phyloP scores from a whole-genome alignment of 768 basidiomycete species.

The Daedalea quercina region DNA sequence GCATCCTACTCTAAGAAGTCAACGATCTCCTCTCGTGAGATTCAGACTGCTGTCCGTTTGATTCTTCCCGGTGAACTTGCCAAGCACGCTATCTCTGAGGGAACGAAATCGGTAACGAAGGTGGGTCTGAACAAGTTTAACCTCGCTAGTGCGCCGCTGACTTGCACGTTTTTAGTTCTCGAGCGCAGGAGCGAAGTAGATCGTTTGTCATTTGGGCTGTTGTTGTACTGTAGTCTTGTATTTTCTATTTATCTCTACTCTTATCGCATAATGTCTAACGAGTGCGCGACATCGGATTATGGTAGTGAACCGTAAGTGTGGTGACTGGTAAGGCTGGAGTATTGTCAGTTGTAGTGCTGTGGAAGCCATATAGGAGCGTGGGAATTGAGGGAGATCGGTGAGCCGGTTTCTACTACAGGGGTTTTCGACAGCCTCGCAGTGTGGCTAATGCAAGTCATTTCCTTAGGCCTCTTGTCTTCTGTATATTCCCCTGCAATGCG shows the following conservation, averaged over 20 bases:
- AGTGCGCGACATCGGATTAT: not conserved
- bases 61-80: constrained; percentile 97
- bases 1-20: constrained; percentile 99
- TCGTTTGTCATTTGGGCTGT: constrained; percentile 12
- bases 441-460: constrained; percentile 39
- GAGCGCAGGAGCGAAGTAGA: constrained; percentile 38
- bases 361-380: constrained; percentile 25
- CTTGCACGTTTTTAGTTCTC: constrained; percentile 28
- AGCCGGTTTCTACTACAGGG: constrained; percentile 33
- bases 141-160: not conserved
- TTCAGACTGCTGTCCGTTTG: constrained; percentile 91
- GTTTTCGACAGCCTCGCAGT: constrained; percentile 37
- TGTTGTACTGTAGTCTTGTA: constrained; percentile 16
- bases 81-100: constrained; percentile 98
- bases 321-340: too few relatives aligned
- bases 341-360: not conserved
- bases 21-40: constrained; percentile 97
- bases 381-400: constrained; percentile 27
- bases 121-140: constrained; percentile 17
- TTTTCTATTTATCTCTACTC: constrained; percentile 8
- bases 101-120: constrained; percentile 72
- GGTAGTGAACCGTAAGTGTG: not conserved
- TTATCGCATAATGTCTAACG: not conserved
- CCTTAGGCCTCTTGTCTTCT: constrained; percentile 1
- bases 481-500: not conserved